Evolutionary conservation across 768 basidiomycete species (phyloP).

Genomic region (Lactarius tabidus): DNA sequence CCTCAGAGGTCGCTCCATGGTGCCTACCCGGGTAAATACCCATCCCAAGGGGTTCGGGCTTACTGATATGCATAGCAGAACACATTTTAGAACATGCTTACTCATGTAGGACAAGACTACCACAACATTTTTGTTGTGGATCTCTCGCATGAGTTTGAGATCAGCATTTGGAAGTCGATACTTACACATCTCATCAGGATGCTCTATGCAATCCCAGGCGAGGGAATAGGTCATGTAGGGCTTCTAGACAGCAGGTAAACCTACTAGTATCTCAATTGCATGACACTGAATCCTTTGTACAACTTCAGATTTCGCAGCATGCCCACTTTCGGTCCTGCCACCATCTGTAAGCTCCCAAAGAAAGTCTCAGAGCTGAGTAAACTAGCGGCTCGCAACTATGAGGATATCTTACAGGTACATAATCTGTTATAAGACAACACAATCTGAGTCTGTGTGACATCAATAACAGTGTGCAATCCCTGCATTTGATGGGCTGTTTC

Average conservation of each 20-base stretch:
- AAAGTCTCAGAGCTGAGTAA: not conserved
- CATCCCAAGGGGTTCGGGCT: too few relatives aligned
- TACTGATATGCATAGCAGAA: too few relatives aligned
- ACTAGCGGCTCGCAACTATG: not conserved
- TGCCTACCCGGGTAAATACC: not conserved
- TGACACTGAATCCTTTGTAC: too few relatives aligned
- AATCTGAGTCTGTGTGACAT: too few relatives aligned
- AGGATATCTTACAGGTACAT: not conserved
- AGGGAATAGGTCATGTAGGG: not conserved
- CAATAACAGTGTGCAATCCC: too few relatives aligned
- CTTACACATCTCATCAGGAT: slow-evolving; percentile 39
- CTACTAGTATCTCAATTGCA: not conserved
- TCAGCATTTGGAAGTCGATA: slow-evolving; percentile 38
- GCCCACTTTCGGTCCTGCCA: not conserved
- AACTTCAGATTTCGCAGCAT: not conserved
- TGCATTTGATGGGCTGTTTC: too few relatives aligned
- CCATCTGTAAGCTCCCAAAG: not conserved
- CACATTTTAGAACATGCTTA: not conserved
- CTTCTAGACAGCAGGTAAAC: not conserved
- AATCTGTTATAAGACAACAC: too few relatives aligned
- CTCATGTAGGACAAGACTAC: not conserved
- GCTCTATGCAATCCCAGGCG: slow-evolving; percentile 16
- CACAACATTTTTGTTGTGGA: slow-evolving; percentile 34
- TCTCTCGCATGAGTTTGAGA: slow-evolving; percentile 40
- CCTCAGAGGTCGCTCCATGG: not conserved